These are phyloP conservation scores for Haplosporangium gracile DNA, from an alignment of 192 early-diverging fungal species.

Conservation along the genomic window DNA sequence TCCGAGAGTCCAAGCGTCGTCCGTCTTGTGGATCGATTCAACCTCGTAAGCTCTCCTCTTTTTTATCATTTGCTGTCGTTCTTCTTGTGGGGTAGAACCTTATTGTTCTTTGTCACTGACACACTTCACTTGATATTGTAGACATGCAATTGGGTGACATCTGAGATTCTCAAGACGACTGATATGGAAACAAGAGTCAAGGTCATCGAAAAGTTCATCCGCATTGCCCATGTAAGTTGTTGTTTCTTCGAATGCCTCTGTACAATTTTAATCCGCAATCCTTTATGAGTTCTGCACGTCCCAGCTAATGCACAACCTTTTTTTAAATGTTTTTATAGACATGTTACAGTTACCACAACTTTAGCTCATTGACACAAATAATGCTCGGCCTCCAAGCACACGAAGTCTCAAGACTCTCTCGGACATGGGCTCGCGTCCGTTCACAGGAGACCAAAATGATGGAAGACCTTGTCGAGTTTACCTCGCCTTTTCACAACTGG, in stretches of 20 bases:
- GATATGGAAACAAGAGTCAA: slow-evolving; percentile 61
- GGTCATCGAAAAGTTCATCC: slow-evolving; percentile 74
- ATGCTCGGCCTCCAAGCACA: slow-evolving; percentile 70
- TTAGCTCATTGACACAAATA: slow-evolving; percentile 70
- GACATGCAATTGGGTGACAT: slow-evolving; percentile 70
- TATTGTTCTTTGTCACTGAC: background rate
- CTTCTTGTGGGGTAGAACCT: background rate
- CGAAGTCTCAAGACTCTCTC: slow-evolving; percentile 64
- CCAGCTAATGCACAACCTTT: background rate
- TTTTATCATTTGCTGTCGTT: background rate
- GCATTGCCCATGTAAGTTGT: slow-evolving; percentile 65
- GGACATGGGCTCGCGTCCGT: slow-evolving; percentile 66
- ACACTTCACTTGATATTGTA: background rate
- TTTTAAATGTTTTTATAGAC: slow-evolving; percentile 50
- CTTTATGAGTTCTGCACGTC: too few species aligned
- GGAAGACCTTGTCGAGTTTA: slow-evolving; percentile 65
- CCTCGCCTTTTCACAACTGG: slow-evolving; percentile 69
- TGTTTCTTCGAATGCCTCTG: background rate
- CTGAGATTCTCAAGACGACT: slow-evolving; percentile 62
- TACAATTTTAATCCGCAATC: background rate
- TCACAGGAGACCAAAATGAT: slow-evolving; percentile 58
- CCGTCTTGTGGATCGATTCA: slow-evolving; percentile 49
- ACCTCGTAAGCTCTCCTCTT: slow-evolving; percentile 20
- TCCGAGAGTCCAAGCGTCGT: slow-evolving; percentile 34
- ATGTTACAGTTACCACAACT: slow-evolving; percentile 70